Percentiles rank a stretch among this genome's conserved stretches.
Conservation (phyloP, 2,329 filamentous ascomycete genomes). For the Aschersonia sp. region DNA sequence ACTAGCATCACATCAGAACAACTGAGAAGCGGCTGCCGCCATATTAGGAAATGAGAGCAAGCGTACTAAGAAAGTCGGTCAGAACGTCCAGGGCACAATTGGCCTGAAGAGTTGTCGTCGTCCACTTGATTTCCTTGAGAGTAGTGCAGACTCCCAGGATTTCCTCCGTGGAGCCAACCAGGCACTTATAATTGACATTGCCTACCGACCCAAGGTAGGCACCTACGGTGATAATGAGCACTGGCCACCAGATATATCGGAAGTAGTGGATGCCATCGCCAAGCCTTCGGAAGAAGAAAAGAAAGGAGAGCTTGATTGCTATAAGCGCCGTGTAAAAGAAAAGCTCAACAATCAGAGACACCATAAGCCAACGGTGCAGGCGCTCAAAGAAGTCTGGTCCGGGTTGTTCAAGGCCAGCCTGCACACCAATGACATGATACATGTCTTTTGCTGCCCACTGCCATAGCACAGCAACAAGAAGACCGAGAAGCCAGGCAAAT, state of each 20-base stretch:
- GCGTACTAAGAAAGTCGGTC: constrained; percentile 1
- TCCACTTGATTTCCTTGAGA: not conserved
- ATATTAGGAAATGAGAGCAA: too few species aligned
- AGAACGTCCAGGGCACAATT: not conserved
- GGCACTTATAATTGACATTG: not conserved
- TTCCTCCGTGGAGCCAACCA: not conserved
- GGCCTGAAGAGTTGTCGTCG: not conserved
- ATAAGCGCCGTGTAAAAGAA: not conserved
- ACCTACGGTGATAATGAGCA: not conserved
- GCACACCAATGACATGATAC: constrained; percentile 1
- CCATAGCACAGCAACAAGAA: constrained; percentile 1
- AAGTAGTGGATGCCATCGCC: not conserved
- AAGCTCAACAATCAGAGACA: not conserved
- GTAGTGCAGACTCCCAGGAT: not conserved
- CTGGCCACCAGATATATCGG: constrained; percentile 1
- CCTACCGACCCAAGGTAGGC: not conserved
- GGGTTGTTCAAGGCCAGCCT: not conserved
- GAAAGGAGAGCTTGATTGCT: not conserved
- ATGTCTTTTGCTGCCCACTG: constrained; percentile 2
- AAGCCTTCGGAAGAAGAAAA: constrained; percentile 2
- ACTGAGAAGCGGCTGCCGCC: not conserved
- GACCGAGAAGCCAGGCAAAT: not conserved
- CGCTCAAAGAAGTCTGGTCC: not conserved
- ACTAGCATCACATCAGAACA: not conserved
- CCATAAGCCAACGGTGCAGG: not conserved